A percentile compares a stretch with the other conserved stretches of the same genome.
These are phyloP conservation scores for Fonsecaea pedrosoi DNA, from an alignment of 2,329 filamentous ascomycete species.

Conservation along the genomic window DNA sequence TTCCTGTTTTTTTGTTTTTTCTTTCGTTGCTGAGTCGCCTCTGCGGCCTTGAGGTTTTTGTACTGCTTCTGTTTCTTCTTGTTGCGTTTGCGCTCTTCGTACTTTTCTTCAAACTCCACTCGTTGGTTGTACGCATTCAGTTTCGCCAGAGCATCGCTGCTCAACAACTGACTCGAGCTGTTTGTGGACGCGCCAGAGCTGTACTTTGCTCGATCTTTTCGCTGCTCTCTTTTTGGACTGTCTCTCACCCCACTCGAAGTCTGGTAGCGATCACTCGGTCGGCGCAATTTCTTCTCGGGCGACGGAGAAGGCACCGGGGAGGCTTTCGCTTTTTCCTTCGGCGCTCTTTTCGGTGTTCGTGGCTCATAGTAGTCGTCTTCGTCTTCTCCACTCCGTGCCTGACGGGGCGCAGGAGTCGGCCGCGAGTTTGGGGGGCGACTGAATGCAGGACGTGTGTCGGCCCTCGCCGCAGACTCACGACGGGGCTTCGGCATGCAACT, in stretches of 20 bases:
- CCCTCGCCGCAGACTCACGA: conserved; percentile 40
- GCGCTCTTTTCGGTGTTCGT: conserved; percentile 30
- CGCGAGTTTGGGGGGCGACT: conserved; percentile 42
- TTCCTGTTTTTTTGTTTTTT: conserved; percentile 63
- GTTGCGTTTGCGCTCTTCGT: conserved; percentile 49
- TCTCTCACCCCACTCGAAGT: conserved; percentile 33
- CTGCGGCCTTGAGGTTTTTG: conserved; percentile 42
- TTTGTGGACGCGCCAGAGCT: conserved; percentile 51
- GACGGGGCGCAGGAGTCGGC: conserved; percentile 33
- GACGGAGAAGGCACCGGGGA: conserved; percentile 36
- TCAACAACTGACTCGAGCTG: conserved; percentile 53
- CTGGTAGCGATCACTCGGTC: conserved; percentile 43
- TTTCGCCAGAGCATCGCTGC: conserved; percentile 67
- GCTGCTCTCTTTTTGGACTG: conserved; percentile 31
- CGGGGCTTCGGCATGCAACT: conserved; percentile 41
- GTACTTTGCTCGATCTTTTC: conserved; percentile 43
- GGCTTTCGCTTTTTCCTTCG: conserved; percentile 35
- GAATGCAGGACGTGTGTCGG: conserved; percentile 44
- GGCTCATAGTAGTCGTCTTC: conserved; percentile 19
- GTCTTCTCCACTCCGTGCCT: conserved; percentile 3
- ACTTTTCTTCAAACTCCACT: conserved; percentile 54
- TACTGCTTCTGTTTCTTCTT: conserved; percentile 48
- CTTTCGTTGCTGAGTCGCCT: conserved; percentile 47
- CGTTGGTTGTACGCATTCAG: conserved; percentile 69
- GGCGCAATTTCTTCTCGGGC: conserved; percentile 32